phyloP scores from a whole-genome alignment of 129 eudicot species.

The Rutidosis leptorrhynchoides region DNA sequence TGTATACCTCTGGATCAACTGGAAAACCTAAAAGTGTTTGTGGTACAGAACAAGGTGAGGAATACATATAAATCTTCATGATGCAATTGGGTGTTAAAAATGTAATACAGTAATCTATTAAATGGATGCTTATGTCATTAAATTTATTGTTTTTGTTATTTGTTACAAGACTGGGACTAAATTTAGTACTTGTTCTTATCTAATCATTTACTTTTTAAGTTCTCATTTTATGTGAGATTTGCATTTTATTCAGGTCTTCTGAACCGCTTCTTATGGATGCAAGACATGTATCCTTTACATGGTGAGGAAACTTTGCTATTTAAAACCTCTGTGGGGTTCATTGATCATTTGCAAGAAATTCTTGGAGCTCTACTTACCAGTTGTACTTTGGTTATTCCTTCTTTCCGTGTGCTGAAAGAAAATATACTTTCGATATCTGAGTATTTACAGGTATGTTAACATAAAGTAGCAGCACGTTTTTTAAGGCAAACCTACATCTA shows the following conservation, averaged over 20 bases:
- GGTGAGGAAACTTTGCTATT: conserved; percentile 70
- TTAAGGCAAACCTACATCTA: no score
- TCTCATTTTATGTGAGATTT: conserved; percentile 13
- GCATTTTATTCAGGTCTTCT: conserved; percentile 67
- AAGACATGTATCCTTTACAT: conserved; percentile 63
- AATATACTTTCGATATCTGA: conserved; percentile 47
- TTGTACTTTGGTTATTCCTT: conserved; percentile 84
- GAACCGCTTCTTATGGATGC: conserved; percentile 89
- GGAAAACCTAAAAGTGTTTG: conserved; percentile 95
- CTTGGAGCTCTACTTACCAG: conserved; percentile 65
- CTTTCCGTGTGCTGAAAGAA: conserved; percentile 60
- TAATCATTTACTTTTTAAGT: conserved; percentile 1
- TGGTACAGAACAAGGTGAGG: conserved; percentile 78
- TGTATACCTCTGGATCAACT: conserved; percentile 95
- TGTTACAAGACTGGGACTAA: not conserved
- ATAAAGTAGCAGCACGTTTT: no score
- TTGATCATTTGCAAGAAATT: conserved; percentile 94
- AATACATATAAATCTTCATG: not conserved
- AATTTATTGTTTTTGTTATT: not conserved
- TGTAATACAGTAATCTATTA: not conserved
- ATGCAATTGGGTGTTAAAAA: not conserved
- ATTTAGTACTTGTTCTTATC: not conserved
- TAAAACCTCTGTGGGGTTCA: conserved; percentile 82
- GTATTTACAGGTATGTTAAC: conserved; percentile 65
- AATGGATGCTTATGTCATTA: not conserved